Evolutionary conservation across 2,329 filamentous ascomycete genomes (phyloP).

Genomic region (Colletotrichum eleusines): DNA sequence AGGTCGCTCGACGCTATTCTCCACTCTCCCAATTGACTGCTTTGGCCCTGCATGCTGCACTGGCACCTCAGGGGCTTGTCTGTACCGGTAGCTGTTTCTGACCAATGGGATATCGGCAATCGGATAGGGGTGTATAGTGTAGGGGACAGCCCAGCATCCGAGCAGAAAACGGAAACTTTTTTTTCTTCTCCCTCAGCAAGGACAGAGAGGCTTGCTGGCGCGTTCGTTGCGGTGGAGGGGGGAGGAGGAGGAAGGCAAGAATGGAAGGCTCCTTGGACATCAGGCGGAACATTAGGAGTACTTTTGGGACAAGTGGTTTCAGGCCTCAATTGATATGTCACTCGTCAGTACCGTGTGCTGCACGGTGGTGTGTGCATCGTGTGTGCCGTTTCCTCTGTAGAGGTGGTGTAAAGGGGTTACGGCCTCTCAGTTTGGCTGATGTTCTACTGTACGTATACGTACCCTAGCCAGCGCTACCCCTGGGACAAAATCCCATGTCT

Average conservation of each 20-base stretch:
- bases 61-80: slow-evolving; percentile 28
- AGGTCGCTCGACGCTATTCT: slow-evolving; percentile 36
- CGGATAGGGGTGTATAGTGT: slow-evolving; percentile 32
- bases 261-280: slow-evolving; percentile 32
- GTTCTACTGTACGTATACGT: neutral
- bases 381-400: slow-evolving; percentile 7
- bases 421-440: slow-evolving; percentile 9
- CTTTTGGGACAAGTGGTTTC: slow-evolving; percentile 13
- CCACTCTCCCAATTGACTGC: slow-evolving; percentile 24
- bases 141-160: slow-evolving; percentile 28
- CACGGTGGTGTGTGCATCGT: slow-evolving; percentile 29
- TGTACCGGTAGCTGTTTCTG: slow-evolving; percentile 13
- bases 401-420: slow-evolving; percentile 10
- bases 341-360: slow-evolving; percentile 24
- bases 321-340: slow-evolving; percentile 9
- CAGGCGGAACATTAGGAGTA: slow-evolving; percentile 35
- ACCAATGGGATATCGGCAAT: slow-evolving; percentile 28
- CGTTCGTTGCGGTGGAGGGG: slow-evolving; percentile 27
- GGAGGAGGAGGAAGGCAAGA: neutral
- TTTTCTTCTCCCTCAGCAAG: slow-evolving; percentile 10
- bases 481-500: neutral
- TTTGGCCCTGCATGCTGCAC: slow-evolving; percentile 26
- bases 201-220: slow-evolving; percentile 35
- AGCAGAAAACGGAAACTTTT: slow-evolving; percentile 33
- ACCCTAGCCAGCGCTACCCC: neutral